phyloP scores from a whole-genome alignment of 208 protist genomes.

The Acanthamoeba comandoni region DNA sequence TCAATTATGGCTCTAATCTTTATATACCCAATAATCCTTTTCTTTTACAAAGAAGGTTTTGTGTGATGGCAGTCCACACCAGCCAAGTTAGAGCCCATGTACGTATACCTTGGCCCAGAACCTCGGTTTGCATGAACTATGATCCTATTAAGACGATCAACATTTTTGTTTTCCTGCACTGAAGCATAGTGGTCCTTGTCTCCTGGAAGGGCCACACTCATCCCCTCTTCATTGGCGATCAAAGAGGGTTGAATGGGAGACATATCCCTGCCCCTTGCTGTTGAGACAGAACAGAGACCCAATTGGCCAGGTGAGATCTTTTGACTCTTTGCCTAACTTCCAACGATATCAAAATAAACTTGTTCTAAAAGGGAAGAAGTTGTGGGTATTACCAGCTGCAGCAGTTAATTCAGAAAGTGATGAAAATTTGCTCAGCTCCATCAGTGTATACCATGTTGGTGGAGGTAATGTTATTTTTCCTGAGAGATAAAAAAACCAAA shows the following conservation, averaged over 20 bases:
- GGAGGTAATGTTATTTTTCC: conserved; percentile 48
- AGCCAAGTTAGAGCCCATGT: no score
- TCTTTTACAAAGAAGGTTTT: no score
- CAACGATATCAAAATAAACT: neutral
- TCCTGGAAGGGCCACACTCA: conserved; percentile 16
- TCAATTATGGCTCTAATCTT: no score
- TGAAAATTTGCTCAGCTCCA: conserved; percentile 28
- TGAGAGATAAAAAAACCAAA: neutral
- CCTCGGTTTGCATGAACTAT: no score
- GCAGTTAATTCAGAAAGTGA: neutral
- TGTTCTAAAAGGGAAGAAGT: neutral
- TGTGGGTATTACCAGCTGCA: neutral
- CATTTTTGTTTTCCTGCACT: no score
- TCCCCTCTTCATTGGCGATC: neutral
- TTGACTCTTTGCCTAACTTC: neutral
- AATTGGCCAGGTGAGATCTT: neutral
- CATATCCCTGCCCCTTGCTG: conserved; percentile 3
- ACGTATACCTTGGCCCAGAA: no score
- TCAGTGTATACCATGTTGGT: conserved; percentile 61
- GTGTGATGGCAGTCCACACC: no score
- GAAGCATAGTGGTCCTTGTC: conserved; percentile 29
- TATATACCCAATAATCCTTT: no score
- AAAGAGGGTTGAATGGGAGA: conserved; percentile 30
- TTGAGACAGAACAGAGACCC: no score
- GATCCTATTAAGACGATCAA: no score